Base-by-base conservation (phyloP, 139 green algal species). In the Edaphochlamys debaryana region DNA sequence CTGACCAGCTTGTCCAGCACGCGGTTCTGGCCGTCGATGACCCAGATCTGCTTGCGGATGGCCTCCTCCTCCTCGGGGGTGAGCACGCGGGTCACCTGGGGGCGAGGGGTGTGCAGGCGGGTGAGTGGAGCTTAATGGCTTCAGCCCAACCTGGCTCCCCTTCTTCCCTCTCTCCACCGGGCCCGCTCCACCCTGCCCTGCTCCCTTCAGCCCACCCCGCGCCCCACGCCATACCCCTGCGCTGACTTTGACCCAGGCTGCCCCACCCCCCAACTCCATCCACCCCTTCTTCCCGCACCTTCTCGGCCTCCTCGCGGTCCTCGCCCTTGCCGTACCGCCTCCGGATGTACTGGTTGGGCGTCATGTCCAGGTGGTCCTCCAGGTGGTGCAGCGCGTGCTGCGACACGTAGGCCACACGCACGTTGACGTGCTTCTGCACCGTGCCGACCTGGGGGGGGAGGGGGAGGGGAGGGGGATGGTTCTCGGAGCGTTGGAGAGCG, bases 361-460 rank as follows among this genome's bases (percentile, higher is more conserved):
- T 95, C 80, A 93, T 96, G 88, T 97, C 93, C 73, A 98, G 87
- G 90, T 96, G 91, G 89, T 97, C 86, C 89, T 98, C 96, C 36
- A 99, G 83, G 89, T 98, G 96, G 90, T 98, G 96, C 89, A 99
- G 98, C 9, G 96, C 96, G 83, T 98, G 96, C 94, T 99, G 96
- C 13, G 93, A 94, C 36, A 99, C 95, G 83, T 99, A 99, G 29
- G 96, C 96, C 60, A 98, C 90, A 66, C 96, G 95, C 90, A 98
- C 82, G 92, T 97, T 98, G 79, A 95, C 94, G 91, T 99, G 96
- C 81, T 92, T 89, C 87, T 90, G 94, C 40, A 96, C 92, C 17
- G 74, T 87, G 48, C 88, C 88, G 25, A n/a, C 13, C 79, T 89
- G 73, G 42, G 36, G 40, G 42, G 64, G 64, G 7, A 27, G 34